These are phyloP conservation scores for Aspergillus unguis DNA, from an alignment of 2,329 filamentous ascomycete genomes.

Conservation along the genomic window DNA sequence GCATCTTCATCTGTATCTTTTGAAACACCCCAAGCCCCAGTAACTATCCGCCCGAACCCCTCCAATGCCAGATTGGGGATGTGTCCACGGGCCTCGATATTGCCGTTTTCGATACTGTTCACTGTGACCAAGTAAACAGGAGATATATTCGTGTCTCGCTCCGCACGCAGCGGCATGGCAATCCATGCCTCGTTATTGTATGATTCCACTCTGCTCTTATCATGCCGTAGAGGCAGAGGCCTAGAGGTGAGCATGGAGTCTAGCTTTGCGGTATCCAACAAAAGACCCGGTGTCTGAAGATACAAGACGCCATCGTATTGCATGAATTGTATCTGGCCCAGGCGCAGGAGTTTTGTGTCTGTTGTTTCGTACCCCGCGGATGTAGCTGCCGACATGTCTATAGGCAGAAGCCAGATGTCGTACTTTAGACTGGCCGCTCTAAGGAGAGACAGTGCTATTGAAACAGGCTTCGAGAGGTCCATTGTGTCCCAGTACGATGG, in stretches of 20 bases:
- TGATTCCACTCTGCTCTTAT: slow-evolving; percentile 33
- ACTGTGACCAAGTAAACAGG: slow-evolving; percentile 39
- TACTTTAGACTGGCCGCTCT: slow-evolving; percentile 39
- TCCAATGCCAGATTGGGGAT: slow-evolving; percentile 33
- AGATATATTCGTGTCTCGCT: slow-evolving; percentile 30
- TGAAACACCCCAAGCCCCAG: slow-evolving; percentile 23
- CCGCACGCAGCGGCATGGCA: slow-evolving; percentile 33
- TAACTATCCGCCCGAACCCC: slow-evolving; percentile 32
- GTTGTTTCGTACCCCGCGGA: slow-evolving; percentile 32
- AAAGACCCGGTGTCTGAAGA: slow-evolving; percentile 40
- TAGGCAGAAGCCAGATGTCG: slow-evolving; percentile 40
- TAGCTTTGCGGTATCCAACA: slow-evolving; percentile 37
- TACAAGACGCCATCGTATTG: slow-evolving; percentile 46
- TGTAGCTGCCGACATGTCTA: slow-evolving; percentile 37
- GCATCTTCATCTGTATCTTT: slow-evolving; percentile 4
- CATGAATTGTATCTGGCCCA: slow-evolving; percentile 40
- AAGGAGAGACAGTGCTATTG: slow-evolving; percentile 37
- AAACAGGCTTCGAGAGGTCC: slow-evolving; percentile 26
- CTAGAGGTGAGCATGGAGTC: slow-evolving; percentile 38
- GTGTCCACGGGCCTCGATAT: slow-evolving; percentile 38
- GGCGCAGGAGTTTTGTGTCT: slow-evolving; percentile 36
- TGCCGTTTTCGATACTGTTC: slow-evolving; percentile 32
- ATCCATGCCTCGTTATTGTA: slow-evolving; percentile 40
- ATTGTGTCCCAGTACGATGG: slow-evolving; percentile 44
- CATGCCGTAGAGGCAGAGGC: slow-evolving; percentile 32